Evolutionary conservation across 1,284 basidiomycete species (phyloP), one percentile per base, ranked within the genome.

Genomic region (Trichosporon sp.): DNA sequence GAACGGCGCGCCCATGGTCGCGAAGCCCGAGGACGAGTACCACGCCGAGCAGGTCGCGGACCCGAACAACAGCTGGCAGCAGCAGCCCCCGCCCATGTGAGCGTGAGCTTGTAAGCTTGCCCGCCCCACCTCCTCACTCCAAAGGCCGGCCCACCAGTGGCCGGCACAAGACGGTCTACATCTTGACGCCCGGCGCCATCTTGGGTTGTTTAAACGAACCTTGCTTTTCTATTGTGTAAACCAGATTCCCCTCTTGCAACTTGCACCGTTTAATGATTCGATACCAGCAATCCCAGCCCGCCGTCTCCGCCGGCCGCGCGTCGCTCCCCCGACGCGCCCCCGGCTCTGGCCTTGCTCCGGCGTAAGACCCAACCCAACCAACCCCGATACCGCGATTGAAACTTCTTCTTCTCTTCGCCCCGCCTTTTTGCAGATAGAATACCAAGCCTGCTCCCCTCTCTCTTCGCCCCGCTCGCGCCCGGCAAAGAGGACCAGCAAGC

Each of bases 61-160:
- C 47, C 47, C 21, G 0, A 51, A 60, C 56, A 18, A 21, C 15
- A 60, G 56, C 56, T 60, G 56, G 56, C 56, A 60, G 29, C 56
- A 60, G 56, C 56, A 60, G 56, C 56, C 56, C 32, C 56, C 56
- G 29, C 56, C 56, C 56, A 29, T 60, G 27, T 60, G 15, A 60
- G 15, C 29, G n/a, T n/a, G 11, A 25, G 21, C 47, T 51, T 2
- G 3, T 32, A 15, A 11, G 29, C 27, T 58, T 3, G 13, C n/a
- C 1, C 56, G 13, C 27, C 6, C 15, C 27, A n/a, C n/a, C n/a
- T n/a, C n/a, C n/a, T n/a, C n/a, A n/a, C n/a, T n/a, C n/a, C n/a
- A n/a, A n/a, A n/a, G n/a, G n/a, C n/a, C n/a, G n/a, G n/a, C n/a
- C n/a, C n/a, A n/a, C n/a, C n/a, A n/a, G n/a, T n/a, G n/a, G 44